phyloP scores from a whole-genome alignment of 768 basidiomycete genomes.

The Austroboletus eburneus region DNA sequence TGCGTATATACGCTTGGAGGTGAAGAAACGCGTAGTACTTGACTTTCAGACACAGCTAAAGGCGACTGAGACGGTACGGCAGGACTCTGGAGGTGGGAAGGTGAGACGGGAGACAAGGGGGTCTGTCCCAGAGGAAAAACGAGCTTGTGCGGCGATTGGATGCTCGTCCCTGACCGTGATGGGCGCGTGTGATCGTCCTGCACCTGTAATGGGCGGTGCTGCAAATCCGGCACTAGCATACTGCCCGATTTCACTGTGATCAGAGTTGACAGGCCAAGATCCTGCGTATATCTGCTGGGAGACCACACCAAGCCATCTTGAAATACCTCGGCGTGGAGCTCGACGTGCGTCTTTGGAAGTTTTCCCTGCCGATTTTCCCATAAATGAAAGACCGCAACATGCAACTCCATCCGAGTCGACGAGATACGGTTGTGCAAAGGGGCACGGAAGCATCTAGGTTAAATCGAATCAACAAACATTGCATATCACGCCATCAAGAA shows the following conservation, averaged over 20 bases:
- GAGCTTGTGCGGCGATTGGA: conserved; percentile 3
- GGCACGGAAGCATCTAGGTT: conserved; percentile 12
- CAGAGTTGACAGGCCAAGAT: conserved; percentile 14
- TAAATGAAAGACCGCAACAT: conserved; percentile 6
- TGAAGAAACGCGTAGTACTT: conserved; percentile 8
- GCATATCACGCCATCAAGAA: neutral
- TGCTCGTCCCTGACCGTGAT: conserved; percentile 14
- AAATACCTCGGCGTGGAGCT: conserved; percentile 34
- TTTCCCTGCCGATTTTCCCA: conserved; percentile 8
- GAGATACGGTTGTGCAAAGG: conserved; percentile 14
- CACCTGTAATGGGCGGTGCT: neutral
- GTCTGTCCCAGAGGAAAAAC: conserved; percentile 7
- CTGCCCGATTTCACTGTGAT: neutral
- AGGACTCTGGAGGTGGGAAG: conserved; percentile 19
- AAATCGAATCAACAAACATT: neutral
- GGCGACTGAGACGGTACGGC: conserved; percentile 8
- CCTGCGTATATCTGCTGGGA: conserved; percentile 25
- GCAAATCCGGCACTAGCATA: neutral
- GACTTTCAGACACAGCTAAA: too few species aligned
- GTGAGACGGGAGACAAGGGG: conserved; percentile 7
- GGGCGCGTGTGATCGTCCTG: neutral
- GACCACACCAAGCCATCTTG: conserved; percentile 25
- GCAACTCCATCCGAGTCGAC: conserved; percentile 13
- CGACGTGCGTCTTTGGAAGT: conserved; percentile 31
- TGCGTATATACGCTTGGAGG: conserved; percentile 11